Percentiles rank a stretch among this genome's conserved stretches.
Evolutionary conservation across 352 stramenopile genomes (phyloP).

Genomic region (Blastocystis hominis): DNA sequence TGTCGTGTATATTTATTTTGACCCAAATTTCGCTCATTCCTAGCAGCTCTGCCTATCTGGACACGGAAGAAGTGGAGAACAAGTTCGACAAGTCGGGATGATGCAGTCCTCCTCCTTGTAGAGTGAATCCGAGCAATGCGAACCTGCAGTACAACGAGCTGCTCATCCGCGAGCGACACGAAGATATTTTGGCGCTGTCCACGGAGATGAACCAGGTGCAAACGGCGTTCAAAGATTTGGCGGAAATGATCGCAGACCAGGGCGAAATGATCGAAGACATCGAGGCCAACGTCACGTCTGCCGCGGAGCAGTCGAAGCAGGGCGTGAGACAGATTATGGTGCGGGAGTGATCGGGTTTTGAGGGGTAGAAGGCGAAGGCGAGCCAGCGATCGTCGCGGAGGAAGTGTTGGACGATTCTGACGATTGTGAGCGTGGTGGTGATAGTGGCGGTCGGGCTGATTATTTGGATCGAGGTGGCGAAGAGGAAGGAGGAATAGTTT

Average conservation of each 20-base stretch:
- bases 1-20: neutral
- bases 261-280: conserved; percentile 56
- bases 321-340: conserved; percentile 43
- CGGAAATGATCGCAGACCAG: conserved; percentile 49
- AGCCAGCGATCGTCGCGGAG: neutral
- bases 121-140: conserved; percentile 37
- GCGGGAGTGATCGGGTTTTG: neutral
- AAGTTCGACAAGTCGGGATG: conserved; percentile 35
- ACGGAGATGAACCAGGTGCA: conserved; percentile 56
- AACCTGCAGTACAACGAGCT: conserved; percentile 57
- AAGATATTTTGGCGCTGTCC: conserved; percentile 44
- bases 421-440: conserved; percentile 21
- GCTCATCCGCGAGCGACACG: conserved; percentile 52
- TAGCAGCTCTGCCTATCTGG: conserved; percentile 44
- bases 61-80: conserved; percentile 55
- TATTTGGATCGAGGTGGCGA: conserved; percentile 7
- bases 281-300: conserved; percentile 38
- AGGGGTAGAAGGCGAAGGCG: conserved; percentile 27
- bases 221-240: conserved; percentile 38
- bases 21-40: neutral
- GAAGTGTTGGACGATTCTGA: conserved; percentile 46
- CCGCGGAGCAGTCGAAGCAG: conserved; percentile 50
- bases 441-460: conserved; percentile 14
- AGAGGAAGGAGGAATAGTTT: neutral
- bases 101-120: neutral